Conservation (phyloP, 2,329 filamentous ascomycete genomes). For the Byssothecium circinans region DNA sequence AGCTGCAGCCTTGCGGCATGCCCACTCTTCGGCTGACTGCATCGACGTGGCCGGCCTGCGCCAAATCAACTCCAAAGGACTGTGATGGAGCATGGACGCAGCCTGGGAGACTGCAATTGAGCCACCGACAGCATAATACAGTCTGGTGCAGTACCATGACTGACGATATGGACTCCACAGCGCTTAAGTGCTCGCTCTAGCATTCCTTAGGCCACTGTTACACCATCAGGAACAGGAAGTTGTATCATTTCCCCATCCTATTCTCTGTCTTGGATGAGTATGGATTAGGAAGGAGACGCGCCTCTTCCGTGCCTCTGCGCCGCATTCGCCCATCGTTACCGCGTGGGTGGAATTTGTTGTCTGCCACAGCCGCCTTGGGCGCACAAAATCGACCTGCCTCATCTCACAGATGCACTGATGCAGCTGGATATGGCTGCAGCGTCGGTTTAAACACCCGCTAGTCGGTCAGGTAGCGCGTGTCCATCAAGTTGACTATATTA, state of each 20-base stretch:
- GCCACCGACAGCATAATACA: not conserved
- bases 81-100: conserved; percentile 12
- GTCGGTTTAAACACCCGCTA: too few species aligned
- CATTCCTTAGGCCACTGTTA: not conserved
- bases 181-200: not conserved
- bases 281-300: not conserved
- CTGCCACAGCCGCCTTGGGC: not conserved
- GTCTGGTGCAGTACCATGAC: too few species aligned
- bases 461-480: not conserved
- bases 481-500: not conserved
- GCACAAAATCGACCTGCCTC: not conserved
- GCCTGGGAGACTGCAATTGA: not conserved
- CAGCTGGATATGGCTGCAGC: not conserved
- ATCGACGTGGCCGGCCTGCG: conserved; percentile 33
- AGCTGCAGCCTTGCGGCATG: conserved; percentile 23
- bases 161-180: not conserved
- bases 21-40: conserved; percentile 11
- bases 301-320: not conserved
- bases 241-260: not conserved
- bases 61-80: conserved; percentile 18
- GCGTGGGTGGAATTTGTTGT: not conserved
- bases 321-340: not conserved
- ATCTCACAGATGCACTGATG: not conserved
- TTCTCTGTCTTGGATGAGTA: not conserved
- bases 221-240: not conserved